These are phyloP conservation scores for Phycomyces blakesleeanus DNA, from an alignment of 192 early-diverging fungal species.

Conservation along the genomic window DNA sequence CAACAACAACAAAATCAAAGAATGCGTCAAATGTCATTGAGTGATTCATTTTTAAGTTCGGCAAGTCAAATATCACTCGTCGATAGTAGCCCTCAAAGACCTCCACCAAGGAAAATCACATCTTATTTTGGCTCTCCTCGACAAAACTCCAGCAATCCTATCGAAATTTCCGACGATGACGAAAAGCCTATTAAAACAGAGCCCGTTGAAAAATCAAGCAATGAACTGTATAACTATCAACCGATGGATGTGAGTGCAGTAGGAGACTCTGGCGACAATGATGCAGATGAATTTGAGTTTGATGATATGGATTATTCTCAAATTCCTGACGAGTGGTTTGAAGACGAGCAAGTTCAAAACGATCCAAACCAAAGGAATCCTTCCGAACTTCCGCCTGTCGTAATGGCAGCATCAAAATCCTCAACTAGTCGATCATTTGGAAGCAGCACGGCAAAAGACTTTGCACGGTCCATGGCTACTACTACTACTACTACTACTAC, in stretches of 20 bases:
- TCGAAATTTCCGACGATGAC: slow-evolving; percentile 35
- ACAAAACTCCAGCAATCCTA: slow-evolving; percentile 3
- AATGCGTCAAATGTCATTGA: slow-evolving; percentile 8
- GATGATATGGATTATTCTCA: slow-evolving; percentile 37
- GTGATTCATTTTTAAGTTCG: slow-evolving; percentile 1
- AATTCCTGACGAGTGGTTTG: slow-evolving; percentile 34
- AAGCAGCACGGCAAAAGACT: neutral
- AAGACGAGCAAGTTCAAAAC: slow-evolving; percentile 3
- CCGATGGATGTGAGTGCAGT: too few relatives aligned
- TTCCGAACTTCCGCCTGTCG: neutral
- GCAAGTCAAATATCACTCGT: neutral
- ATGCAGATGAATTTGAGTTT: slow-evolving; percentile 24
- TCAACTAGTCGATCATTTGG: slow-evolving; percentile 1
- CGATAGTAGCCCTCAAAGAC: too few relatives aligned
- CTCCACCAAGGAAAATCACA: neutral
- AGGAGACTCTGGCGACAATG: neutral
- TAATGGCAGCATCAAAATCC: too few relatives aligned
- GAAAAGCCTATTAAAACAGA: neutral
- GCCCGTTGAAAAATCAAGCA: neutral
- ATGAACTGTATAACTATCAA: neutral
- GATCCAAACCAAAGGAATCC: neutral
- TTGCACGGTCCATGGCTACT: neutral
- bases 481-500: too few relatives aligned
- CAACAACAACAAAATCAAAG: too few relatives aligned
- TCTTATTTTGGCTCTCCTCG: neutral